phyloP scores from a whole-genome alignment of 106 monocot species.

The Acorus gramineus region DNA sequence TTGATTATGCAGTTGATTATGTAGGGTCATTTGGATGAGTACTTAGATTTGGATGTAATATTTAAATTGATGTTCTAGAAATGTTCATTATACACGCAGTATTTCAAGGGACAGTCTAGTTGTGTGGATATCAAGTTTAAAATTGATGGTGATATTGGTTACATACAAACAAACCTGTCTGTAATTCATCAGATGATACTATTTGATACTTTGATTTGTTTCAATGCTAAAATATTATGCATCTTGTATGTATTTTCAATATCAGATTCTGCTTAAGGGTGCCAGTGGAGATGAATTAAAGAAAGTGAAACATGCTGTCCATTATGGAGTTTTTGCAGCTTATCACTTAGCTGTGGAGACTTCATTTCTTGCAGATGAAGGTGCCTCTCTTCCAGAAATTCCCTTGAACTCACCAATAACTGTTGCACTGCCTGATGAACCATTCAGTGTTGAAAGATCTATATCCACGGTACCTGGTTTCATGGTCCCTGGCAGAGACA shows the following conservation, averaged over 20 bases:
- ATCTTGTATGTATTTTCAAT: neutral
- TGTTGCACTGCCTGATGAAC: conserved; percentile 61
- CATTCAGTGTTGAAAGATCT: conserved; percentile 42
- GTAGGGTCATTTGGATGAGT: too few species aligned
- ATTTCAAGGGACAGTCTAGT: too few species aligned
- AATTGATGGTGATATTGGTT: too few species aligned
- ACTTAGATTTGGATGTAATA: too few species aligned
- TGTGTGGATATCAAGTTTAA: too few species aligned
- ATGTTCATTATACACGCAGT: too few species aligned
- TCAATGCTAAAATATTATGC: neutral
- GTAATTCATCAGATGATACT: too few species aligned
- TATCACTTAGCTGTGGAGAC: conserved; percentile 93
- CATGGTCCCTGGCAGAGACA: conserved; percentile 12
- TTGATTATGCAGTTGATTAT: too few species aligned
- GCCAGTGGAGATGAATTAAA: conserved; percentile 66
- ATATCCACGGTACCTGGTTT: conserved; percentile 50
- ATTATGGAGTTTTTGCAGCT: conserved; percentile 89
- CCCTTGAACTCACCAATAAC: conserved; percentile 58
- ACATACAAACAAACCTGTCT: too few species aligned
- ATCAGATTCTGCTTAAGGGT: conserved; percentile 79
- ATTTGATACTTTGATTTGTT: neutral
- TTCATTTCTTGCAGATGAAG: conserved; percentile 94
- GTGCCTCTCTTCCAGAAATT: conserved; percentile 83
- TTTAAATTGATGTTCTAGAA: too few species aligned
- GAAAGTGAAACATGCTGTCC: conserved; percentile 83